Conservation (phyloP, 2,329 filamentous ascomycete genomes). For the Elsinoe necatrix region DNA sequence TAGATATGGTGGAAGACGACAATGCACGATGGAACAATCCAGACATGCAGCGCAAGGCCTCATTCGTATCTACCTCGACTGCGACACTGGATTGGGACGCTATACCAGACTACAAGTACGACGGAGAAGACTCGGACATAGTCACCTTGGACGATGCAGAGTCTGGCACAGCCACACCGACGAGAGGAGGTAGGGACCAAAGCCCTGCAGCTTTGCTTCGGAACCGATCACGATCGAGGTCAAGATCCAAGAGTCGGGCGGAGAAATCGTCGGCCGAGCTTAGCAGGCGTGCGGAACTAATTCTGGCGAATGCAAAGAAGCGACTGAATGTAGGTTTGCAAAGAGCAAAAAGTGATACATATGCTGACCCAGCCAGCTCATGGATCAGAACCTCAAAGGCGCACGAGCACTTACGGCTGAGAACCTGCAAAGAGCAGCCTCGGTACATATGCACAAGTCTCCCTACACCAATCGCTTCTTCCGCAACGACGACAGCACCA, state of each 20-base stretch:
- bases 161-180: slow-evolving; percentile 21
- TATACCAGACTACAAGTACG: slow-evolving; percentile 15
- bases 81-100: slow-evolving; percentile 12
- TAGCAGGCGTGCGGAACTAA: slow-evolving; percentile 77
- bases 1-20: not conserved
- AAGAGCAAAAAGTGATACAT: not conserved
- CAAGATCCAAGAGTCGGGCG: slow-evolving; percentile 27
- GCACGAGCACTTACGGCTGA: slow-evolving; percentile 48
- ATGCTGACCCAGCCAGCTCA: slow-evolving; percentile 51
- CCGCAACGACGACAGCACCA: not conserved
- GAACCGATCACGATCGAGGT: not conserved
- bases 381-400: slow-evolving; percentile 83
- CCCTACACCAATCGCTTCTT: slow-evolving; percentile 10
- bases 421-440: slow-evolving; percentile 32
- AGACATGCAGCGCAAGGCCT: slow-evolving; percentile 8
- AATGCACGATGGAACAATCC: not conserved
- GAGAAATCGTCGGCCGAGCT: slow-evolving; percentile 65
- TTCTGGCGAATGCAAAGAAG: slow-evolving; percentile 85
- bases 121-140: slow-evolving; percentile 17
- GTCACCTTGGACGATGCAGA: slow-evolving; percentile 14
- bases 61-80: slow-evolving; percentile 8
- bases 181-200: not conserved
- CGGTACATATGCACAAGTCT: slow-evolving; percentile 21
- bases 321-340: slow-evolving; percentile 58
- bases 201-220: not conserved